Evolutionary conservation across 495 filamentous ascomycete species (phyloP), one percentile per base, ranked within the genome.

Genomic region (Paragyromitra xinjiangensis): DNA sequence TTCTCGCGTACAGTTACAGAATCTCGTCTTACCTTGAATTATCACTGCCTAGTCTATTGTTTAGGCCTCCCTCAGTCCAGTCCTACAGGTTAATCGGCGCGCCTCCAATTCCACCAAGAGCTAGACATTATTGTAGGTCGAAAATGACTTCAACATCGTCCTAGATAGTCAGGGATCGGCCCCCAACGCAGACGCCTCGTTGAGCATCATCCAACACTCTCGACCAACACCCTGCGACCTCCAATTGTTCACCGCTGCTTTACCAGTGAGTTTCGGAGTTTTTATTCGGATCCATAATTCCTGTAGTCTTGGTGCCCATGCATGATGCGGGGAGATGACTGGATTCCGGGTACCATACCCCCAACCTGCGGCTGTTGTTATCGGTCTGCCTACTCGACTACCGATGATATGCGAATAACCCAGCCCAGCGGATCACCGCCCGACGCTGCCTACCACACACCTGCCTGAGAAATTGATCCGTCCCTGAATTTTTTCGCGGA

Each of bases 341-440:
- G 64, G 29, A 69, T 69, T 44, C 66, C 66, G 37, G 66, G 66
- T 64, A 64, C 61, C 29, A 55, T 56, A 44, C 50, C 42, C 22
- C 8, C 42, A 24, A 11, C 22, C 16, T 37, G 68, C 12, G 55
- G 53, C 48, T 26, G 51, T 24, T 70, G 66, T 67, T 69, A 69
- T 69, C 65, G 44, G 45, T 34, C 11, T 19, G 6, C 19, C 50
- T 19, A 22, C 50, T 22, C 19, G 16, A 53, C 66, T 58, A 39
- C 51, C 66, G 51, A 16, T 9, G 51, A 26, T 56, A 58, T 69
- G 65, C 65, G 51, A 44, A 40, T 24, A 69, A 40, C n/a, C 42
- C 64, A 67, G 29, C 45, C 45, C 45, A 67, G 63, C 22, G 24
- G 65, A 56, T 69, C 65, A 69, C 9, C 51, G 44, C 7, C 34